These are phyloP conservation scores for Fibroporia radiculosa DNA, from an alignment of 768 basidiomycete genomes.

Conservation along the genomic window DNA sequence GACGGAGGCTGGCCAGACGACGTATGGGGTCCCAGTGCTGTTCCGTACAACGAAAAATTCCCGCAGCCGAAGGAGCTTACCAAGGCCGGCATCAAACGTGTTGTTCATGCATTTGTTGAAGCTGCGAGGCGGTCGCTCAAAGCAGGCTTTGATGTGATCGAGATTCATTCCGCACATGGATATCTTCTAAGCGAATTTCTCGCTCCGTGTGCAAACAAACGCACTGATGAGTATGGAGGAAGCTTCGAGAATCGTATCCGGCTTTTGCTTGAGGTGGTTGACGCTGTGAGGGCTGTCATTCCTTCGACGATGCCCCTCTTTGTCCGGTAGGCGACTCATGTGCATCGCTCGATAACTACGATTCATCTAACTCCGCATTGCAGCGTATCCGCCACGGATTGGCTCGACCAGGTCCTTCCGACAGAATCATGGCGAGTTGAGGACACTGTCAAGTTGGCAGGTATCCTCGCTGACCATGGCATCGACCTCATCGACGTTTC, in stretches of 20 bases:
- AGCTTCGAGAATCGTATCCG: constrained; percentile 41
- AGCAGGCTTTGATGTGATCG: constrained; percentile 27
- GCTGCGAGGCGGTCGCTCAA: constrained; percentile 25
- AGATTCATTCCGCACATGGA: constrained; percentile 21
- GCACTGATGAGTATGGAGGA: constrained; percentile 43
- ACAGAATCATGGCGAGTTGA: constrained; percentile 61
- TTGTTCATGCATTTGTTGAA: constrained; percentile 30
- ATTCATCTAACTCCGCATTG: neutral
- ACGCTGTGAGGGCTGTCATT: constrained; percentile 44
- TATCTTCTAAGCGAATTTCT: constrained; percentile 27
- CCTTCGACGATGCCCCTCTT: constrained; percentile 62
- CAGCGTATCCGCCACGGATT: constrained; percentile 66
- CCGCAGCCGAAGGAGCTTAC: constrained; percentile 32
- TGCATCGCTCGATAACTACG: neutral
- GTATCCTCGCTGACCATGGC: constrained; percentile 53
- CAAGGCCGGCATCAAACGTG: constrained; percentile 26
- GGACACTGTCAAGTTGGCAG: constrained; percentile 56
- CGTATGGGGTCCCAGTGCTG: constrained; percentile 26
- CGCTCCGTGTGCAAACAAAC: constrained; percentile 33
- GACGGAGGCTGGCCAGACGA: constrained; percentile 30
- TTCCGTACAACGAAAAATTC: constrained; percentile 28
- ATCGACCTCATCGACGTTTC: constrained; percentile 74
- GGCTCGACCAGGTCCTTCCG: constrained; percentile 52
- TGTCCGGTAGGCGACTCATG: constrained; percentile 36
- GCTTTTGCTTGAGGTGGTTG: constrained; percentile 24